Base-by-base conservation (phyloP, 2,329 filamentous ascomycete genomes). In the Nigrospora osmanthi region DNA sequence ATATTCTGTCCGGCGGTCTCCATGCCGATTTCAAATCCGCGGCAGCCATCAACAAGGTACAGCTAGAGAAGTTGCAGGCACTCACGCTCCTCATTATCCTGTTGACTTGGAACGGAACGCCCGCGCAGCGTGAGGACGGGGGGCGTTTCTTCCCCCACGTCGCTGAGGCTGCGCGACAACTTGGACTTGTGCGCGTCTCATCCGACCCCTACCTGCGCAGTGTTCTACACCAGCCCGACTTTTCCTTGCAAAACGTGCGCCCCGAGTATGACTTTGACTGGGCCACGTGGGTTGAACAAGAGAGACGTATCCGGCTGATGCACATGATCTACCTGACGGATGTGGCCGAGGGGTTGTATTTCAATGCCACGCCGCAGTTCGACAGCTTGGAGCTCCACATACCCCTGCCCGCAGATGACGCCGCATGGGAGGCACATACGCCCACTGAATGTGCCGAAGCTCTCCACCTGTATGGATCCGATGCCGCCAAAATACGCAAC, bases 321-420 rank as follows among this genome's bases (percentile, higher is more conserved):
- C 81, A 81, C 54, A 73, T 79, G 54, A 71, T 87, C 3, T 81
- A 81, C 56, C 64, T 87, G 15, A 69, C 76, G 32, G 84, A 88
- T 55, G 71, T 75, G 14, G 78, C 81, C 11, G 75, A 83, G 58
- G 78, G 78, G 15, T 74, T 89, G 16, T 89, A 82, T 58, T 89
- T 87, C 71, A 88, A 89, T 59, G 65, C 67, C n/a, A 63, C 72
- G 11, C 75, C 83, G 13, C 70, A 78, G 38, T 78, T 88, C 36
- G 78, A 87, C 47, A 65, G 73, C 10, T 70, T 80, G 32, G 83
- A 87, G 52, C 71, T 88, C 42, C 70, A 72, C 30, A 61, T 88
- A 34, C 82, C 83, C n/a, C 66, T 89, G 6, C 85, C 85, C 10
- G 75, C 78, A 13, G 84, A 89, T 53, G 85, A 89, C 60, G 81